Conservation (phyloP, 164 flowering plant genomes). For the Umbilicus rupestris region DNA sequence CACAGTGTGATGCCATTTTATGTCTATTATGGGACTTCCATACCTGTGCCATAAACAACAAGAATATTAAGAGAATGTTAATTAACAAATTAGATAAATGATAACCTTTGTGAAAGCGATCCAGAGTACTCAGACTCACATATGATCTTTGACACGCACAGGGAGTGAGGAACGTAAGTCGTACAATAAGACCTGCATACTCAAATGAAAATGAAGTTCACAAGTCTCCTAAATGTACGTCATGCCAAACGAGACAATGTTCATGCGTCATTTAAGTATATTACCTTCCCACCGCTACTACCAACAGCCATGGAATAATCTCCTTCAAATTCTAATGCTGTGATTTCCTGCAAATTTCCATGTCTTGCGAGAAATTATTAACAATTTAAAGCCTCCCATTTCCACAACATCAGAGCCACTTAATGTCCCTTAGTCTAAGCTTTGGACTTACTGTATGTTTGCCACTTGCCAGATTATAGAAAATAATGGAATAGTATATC, state of each 20-base stretch:
- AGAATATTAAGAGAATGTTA: slow-evolving; percentile 3
- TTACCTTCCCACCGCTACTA: slow-evolving; percentile 83
- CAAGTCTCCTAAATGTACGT: background rate
- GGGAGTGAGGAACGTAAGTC: slow-evolving; percentile 92
- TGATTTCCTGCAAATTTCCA: slow-evolving; percentile 50
- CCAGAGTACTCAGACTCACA: slow-evolving; percentile 35
- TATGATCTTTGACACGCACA: slow-evolving; percentile 69
- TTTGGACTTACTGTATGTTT: background rate
- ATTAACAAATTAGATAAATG: background rate
- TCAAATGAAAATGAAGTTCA: background rate
- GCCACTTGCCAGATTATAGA: background rate
- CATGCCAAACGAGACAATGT: background rate
- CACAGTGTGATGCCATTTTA: slow-evolving; percentile 86
- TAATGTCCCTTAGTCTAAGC: background rate
- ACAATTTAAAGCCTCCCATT: background rate
- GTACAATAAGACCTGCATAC: slow-evolving; percentile 73
- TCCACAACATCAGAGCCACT: no score
- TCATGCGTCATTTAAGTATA: slow-evolving; percentile 1
- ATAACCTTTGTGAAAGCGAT: background rate
- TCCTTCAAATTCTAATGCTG: slow-evolving; percentile 62
- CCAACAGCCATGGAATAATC: slow-evolving; percentile 74
- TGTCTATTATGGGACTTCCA: slow-evolving; percentile 76
- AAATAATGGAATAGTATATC: background rate
- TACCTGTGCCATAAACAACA: slow-evolving; percentile 41
- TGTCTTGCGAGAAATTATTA: background rate